These are phyloP conservation scores for Drechslera avenae DNA, from an alignment of 2,329 filamentous ascomycete genomes.

Conservation along the genomic window DNA sequence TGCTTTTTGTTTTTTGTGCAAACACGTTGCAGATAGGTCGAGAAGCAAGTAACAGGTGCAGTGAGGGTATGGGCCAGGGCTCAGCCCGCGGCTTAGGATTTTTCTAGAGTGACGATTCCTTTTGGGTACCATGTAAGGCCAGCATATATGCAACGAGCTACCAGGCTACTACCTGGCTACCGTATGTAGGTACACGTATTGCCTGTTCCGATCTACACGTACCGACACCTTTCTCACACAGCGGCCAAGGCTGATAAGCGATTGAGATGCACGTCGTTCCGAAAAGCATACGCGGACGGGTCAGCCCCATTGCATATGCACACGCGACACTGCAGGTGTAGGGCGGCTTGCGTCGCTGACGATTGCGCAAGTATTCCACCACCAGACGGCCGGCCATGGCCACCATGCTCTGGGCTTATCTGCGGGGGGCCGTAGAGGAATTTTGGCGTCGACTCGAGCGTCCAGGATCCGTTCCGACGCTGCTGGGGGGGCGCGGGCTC, in stretches of 20 bases:
- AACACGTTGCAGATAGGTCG: not conserved
- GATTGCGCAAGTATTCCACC: too few species aligned
- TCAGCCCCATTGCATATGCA: slow-evolving; percentile 9
- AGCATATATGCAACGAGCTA: too few species aligned
- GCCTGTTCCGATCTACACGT: too few species aligned
- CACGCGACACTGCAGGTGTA: not conserved
- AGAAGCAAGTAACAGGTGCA: slow-evolving; percentile 10
- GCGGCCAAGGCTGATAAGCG: not conserved
- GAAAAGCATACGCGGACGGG: slow-evolving; percentile 1
- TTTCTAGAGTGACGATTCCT: not conserved
- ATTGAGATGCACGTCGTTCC: slow-evolving; percentile 5
- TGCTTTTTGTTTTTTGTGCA: slow-evolving; percentile 16
- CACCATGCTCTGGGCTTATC: not conserved
- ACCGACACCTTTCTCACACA: too few species aligned
- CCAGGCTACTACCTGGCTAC: too few species aligned
- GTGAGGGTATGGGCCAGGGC: not conserved
- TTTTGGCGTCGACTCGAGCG: not conserved
- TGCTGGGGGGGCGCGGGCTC: not conserved
- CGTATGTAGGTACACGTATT: too few species aligned
- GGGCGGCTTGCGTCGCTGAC: too few species aligned
- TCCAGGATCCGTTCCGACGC: slow-evolving; percentile 2
- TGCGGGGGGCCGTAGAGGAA: too few species aligned
- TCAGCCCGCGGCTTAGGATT: too few species aligned
- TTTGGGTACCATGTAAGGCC: slow-evolving; percentile 1
- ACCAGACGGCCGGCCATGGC: not conserved